Evolutionary conservation across 1,139 yeast species (phyloP).

Genomic region (Yamadazyma diddensiae): DNA sequence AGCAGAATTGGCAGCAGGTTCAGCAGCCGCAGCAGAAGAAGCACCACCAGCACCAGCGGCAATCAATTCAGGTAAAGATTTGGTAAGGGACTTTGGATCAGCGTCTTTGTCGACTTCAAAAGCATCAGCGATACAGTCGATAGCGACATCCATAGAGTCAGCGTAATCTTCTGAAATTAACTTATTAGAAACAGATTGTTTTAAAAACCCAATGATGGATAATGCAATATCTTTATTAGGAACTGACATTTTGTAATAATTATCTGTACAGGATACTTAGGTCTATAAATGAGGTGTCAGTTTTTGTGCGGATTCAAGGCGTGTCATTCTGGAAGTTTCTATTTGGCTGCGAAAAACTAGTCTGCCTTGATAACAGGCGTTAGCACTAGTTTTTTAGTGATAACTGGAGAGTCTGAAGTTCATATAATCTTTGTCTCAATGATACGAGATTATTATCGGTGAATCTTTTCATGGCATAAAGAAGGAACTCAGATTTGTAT

Average conservation of each 20-base stretch:
- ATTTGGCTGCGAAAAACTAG: conserved; percentile 5
- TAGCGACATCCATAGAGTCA: conserved; percentile 94
- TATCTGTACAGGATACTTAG: not conserved
- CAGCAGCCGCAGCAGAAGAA: conserved; percentile 13
- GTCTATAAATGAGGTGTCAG: not conserved
- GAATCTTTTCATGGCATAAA: conserved; percentile 33
- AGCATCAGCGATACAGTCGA: conserved; percentile 88
- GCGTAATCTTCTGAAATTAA: conserved; percentile 72
- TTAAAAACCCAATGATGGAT: conserved; percentile 71
- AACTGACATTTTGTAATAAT: conserved; percentile 16
- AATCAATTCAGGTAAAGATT: conserved; percentile 47
- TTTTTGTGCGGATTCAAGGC: conserved; percentile 1
- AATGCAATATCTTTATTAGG: conserved; percentile 68
- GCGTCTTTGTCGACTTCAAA: conserved; percentile 63
- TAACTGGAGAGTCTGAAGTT: not conserved
- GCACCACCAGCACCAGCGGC: conserved; percentile 15
- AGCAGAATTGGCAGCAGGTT: conserved; percentile 14
- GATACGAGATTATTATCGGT: conserved; percentile 10
- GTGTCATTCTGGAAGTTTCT: conserved; percentile 12
- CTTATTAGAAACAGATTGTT: conserved; percentile 57
- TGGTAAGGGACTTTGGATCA: conserved; percentile 43
- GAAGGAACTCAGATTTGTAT: conserved; percentile 44
- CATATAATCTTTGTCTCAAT: conserved; percentile 6
- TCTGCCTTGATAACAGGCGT: not conserved
- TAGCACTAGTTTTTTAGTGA: not conserved